Conservation (phyloP, 106 monocot genomes). For the Gastrodia elata region DNA sequence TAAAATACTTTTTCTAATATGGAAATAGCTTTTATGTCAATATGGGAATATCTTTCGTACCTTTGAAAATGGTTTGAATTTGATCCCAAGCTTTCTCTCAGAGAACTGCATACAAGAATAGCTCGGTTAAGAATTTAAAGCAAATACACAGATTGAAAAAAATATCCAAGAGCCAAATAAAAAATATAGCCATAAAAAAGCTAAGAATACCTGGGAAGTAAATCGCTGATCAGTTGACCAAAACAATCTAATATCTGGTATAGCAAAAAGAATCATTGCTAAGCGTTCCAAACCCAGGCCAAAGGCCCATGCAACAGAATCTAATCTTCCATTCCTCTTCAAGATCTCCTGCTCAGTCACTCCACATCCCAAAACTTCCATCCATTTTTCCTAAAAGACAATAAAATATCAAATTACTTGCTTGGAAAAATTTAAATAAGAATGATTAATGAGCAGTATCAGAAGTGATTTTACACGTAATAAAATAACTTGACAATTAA, state of each 20-base stretch:
- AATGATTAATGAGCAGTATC: background rate
- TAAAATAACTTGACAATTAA: background rate
- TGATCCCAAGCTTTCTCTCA: constrained; percentile 77
- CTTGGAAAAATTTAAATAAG: background rate
- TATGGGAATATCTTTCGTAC: constrained; percentile 22
- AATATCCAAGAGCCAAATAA: background rate
- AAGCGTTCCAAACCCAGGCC: constrained; percentile 90
- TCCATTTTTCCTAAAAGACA: constrained; percentile 66
- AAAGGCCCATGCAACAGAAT: constrained; percentile 96
- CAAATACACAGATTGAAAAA: background rate
- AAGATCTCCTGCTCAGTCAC: constrained; percentile 92
- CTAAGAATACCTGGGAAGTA: constrained; percentile 66
- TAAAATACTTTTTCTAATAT: no score
- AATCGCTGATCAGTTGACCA: constrained; percentile 91
- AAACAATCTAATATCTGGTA: constrained; percentile 91
- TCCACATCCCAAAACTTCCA: constrained; percentile 98
- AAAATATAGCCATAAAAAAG: background rate
- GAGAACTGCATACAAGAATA: constrained; percentile 52
- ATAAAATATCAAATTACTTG: background rate
- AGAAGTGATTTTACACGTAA: background rate
- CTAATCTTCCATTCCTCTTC: constrained; percentile 53
- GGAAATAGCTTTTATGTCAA: no score
- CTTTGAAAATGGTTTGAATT: constrained; percentile 97
- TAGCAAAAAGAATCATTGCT: constrained; percentile 98
- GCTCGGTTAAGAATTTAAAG: background rate